Evolutionary conservation across 2,329 filamentous ascomycete species (phyloP), one percentile per base, ranked within the genome.

Genomic region (Epichloe uncinata): DNA sequence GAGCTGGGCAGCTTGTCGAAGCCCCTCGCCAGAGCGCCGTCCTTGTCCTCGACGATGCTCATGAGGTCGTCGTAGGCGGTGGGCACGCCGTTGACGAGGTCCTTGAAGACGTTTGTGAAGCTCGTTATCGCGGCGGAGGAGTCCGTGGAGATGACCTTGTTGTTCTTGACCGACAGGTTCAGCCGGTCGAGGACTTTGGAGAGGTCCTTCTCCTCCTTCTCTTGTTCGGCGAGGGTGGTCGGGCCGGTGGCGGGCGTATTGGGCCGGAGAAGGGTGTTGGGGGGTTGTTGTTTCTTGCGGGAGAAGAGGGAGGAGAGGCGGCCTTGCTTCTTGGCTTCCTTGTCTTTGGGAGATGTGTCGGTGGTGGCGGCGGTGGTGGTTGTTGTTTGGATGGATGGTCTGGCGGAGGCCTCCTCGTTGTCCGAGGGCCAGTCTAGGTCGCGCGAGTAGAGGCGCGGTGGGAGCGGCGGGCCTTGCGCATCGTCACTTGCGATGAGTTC

Each of bases 21-120:
- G 52, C 73, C 73, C 51, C 73, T 72, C 40, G 73, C 70, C n/a
- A 84, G 69, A n/a, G 73, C 69, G 52, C 76, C 75, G 60, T 83
- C 77, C 53, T 73, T 73, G 61, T 82, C 78, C 52, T 82, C 77
- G 42, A 84, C 66, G 20, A 84, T 73, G 13, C 62, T 60, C 3
- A 73, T 81, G n/a, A 98, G 82, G 63, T 98, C 93, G 61, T 85
- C 77, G 66, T 94, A 95, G 3, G 93, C 93, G 0, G 91, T 96
- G 3, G 93, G 93, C 2, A 88, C 93, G 54, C 93, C 93, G 63
- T 89, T 90, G 60, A 93, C 79, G 15, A 96, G 78, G 63, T 98
- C 93, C 63, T 91, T 93, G 61, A 98, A 85, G 35, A 96, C 83
- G 50, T 89, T 74, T 1, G 88, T 94, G 73, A 98, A 98, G 54